Base-by-base conservation (phyloP, 495 filamentous ascomycete genomes). In the Echria macrotheca region DNA sequence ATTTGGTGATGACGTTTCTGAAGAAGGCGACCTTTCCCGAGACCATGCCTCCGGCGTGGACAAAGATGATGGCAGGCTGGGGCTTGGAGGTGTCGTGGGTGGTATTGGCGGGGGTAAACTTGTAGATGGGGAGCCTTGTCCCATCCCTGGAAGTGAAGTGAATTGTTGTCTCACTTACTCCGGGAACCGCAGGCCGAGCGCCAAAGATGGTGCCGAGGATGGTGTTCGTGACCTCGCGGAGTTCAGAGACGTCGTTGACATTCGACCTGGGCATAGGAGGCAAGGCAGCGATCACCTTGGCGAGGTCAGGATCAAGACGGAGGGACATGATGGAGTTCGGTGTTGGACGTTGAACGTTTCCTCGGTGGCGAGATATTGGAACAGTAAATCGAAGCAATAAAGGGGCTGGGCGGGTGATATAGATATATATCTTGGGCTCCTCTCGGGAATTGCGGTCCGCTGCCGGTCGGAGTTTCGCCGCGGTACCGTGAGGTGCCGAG, bases 31-130 rank as follows among this genome's bases (percentile, higher is more conserved):
- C 44, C 17, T 18, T 35, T 5, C 44, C 44, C 17, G 29, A 19
- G 10, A 46, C 31, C 18, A 46, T 32, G 12, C 44, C 44, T 42
- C 72, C 72, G 24, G 67, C 66, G 43, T 71, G 69, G 18, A 67
- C 36, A 46, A 61, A 62, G n/a, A 70, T 37, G 14, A 70, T 46
- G 6, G 61, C 70, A 11, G 60, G 61, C 21, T 24, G 29, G 5
- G 42, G 36, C n/a, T n/a, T n/a, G 28, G 10, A 14, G 2, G n/a
- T 23, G 15, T 19, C 38, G 3, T 12, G 19, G 11, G 28, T 36
- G 26, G 18, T 11, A 17, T 15, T 28, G 15, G 8, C 38, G 4
- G 58, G 55, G 18, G 56, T 41, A 32, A 61, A 61, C 9, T 44
- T 47, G 32, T 54, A 44, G 15, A 65, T 46, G 31, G 57, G 33